Conservation (phyloP, 306 rosid species). For the Cyamopsis tetragonoloba region DNA sequence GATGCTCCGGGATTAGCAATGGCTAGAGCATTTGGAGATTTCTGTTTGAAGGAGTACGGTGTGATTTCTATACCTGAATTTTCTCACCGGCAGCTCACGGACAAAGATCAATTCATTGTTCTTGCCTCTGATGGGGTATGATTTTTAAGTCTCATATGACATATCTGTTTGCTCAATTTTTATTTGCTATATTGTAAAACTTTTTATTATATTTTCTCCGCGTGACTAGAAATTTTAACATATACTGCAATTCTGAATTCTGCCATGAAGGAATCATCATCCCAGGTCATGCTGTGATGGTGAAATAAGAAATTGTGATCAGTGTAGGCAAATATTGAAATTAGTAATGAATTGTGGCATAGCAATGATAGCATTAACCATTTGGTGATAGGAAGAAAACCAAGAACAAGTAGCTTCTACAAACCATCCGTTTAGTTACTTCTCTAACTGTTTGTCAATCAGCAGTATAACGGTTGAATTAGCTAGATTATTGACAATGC, state of each 20-base stretch:
- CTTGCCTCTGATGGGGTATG: constrained; percentile 97
- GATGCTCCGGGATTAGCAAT: constrained; percentile 99
- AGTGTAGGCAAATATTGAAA: not conserved
- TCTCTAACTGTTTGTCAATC: constrained; percentile 1
- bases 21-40: constrained; percentile 99
- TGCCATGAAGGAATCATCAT: constrained; percentile 12
- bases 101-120: constrained; percentile 84
- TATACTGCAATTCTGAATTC: not conserved
- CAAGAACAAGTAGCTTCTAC: constrained; percentile 11
- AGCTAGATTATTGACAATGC: not conserved
- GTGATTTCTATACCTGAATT: constrained; percentile 97
- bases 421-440: constrained; percentile 7
- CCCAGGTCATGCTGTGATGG: not conserved
- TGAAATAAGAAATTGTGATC: not conserved
- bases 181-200: not conserved
- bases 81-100: constrained; percentile 70
- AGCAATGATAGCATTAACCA: not conserved
- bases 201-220: not conserved
- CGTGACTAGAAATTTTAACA: not conserved
- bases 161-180: not conserved
- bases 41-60: constrained; percentile 97
- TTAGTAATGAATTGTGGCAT: not conserved
- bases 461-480: not conserved
- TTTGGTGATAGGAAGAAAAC: not conserved
- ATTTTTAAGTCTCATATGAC: constrained; percentile 2